Evolutionary conservation across 106 monocot genomes (phyloP).

Genomic region (Allium fistulosum): DNA sequence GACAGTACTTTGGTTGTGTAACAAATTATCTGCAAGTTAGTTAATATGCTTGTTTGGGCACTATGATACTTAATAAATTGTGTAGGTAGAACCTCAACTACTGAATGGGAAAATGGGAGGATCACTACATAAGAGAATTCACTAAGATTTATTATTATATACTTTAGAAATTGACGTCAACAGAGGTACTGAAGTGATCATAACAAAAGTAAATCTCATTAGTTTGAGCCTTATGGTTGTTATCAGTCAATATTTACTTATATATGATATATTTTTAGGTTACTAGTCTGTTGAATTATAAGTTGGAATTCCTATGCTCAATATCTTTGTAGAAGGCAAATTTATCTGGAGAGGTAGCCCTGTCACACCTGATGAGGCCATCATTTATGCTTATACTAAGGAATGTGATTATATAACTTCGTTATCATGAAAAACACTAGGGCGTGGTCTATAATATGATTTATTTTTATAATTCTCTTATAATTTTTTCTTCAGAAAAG

Average conservation of each 20-base stretch:
- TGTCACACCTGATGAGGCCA: too few species aligned
- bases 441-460: too few species aligned
- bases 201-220: neutral
- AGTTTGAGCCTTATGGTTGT: neutral
- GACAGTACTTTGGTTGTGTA: too few species aligned
- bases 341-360: too few species aligned
- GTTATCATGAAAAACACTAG: too few species aligned
- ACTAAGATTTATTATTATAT: conserved; percentile 91
- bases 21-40: too few species aligned
- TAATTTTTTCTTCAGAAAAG: too few species aligned
- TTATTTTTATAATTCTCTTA: too few species aligned
- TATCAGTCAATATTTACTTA: neutral
- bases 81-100: conserved; percentile 62
- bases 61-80: conserved; percentile 4
- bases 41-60: neutral
- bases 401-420: too few species aligned
- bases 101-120: conserved; percentile 70
- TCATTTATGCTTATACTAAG: too few species aligned
- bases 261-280: conserved; percentile 35
- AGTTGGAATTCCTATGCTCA: conserved; percentile 46
- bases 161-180: conserved; percentile 82
- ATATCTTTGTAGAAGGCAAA: too few species aligned
- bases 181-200: conserved; percentile 15
- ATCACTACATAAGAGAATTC: conserved; percentile 99
- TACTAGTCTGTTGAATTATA: conserved; percentile 79